A percentile compares a stretch with the other conserved stretches of the same genome.
These are phyloP conservation scores for Kwoniella dejecticola DNA, from an alignment of 768 basidiomycete genomes.

Conservation along the genomic window DNA sequence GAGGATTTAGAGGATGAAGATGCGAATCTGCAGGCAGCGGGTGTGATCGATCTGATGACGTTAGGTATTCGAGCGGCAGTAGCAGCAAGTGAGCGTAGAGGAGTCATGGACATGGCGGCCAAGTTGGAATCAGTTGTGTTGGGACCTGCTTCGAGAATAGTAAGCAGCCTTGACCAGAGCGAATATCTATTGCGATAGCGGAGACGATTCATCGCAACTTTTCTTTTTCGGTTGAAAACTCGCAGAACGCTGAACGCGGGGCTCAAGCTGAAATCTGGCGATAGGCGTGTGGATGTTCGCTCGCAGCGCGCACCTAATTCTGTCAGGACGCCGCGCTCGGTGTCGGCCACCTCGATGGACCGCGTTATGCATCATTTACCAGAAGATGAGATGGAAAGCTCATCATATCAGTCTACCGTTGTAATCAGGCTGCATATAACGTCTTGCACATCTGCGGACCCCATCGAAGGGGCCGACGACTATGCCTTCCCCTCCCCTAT, in stretches of 20 bases:
- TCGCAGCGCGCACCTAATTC: no score
- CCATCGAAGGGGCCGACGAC: conserved; percentile 4
- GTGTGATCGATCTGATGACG: background rate
- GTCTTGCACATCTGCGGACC: background rate
- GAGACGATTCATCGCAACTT: background rate
- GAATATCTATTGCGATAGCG: no score
- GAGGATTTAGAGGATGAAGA: conserved; percentile 18
- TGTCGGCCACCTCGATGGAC: no score
- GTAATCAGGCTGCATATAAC: no score
- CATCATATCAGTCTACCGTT: no score
- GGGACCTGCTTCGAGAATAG: no score
- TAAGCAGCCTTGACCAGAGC: no score
- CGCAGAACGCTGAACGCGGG: background rate
- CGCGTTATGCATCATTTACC: no score
- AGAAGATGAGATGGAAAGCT: no score
- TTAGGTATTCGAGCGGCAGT: conserved; percentile 12
- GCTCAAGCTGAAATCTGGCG: background rate
- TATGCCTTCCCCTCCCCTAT: conserved; percentile 52
- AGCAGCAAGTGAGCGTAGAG: conserved; percentile 12
- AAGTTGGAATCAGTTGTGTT: no score
- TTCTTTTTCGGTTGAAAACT: conserved; percentile 7
- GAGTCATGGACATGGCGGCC: conserved; percentile 7
- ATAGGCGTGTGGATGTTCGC: no score
- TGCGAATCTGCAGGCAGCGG: conserved; percentile 2
- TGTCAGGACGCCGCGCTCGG: no score